Evolutionary conservation across 805 yeast species (phyloP), one percentile per base, ranked within the genome.

Genomic region (Lipomyces yamadae): DNA sequence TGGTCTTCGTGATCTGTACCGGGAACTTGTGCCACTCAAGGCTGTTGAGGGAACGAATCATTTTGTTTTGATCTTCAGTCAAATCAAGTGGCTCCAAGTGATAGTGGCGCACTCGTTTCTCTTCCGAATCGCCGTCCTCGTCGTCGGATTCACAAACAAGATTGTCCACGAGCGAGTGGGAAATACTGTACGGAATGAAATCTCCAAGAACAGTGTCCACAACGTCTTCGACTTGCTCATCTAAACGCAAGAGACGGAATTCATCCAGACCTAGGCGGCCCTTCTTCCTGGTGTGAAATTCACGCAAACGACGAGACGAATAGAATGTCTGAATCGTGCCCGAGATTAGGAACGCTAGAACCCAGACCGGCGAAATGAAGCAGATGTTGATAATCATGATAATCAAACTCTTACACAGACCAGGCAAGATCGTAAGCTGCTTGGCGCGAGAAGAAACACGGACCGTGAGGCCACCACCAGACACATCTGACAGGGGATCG

Each of bases 11-110:
- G 65, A 91, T 88, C 66, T 88, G 83, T 34, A 91, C 82, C 0
- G 95, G 93, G 71, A 77, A 88, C 74, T 90, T 91, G 55, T 79
- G 76, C 96, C 96, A 92, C 1, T 78, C 73, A 3, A 90, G 75
- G 2, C 76, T 71, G 76, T 91, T 91, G 74, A 91, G 81, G 61
- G 82, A 81, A 35, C 77, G 77, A 39, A 89, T 81, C 54, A 90
- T 89, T 13, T 75, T 78, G 61, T 77, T 72, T 74, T 90, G 93
- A 7, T 61, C 63, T 2, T 39, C 74, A 68, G 8, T 73, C 67
- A 4, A 80, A 76, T 57, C 86, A 75, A 3, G 79, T 77, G 61
- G 84, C 70, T 54, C 78, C 68, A 64, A 75, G 74, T 32, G 73
- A 68, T 13, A 64, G 68, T 50, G 72, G 37, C 10, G 70, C 68